Conservation (phyloP, 192 early-diverging fungal species). For the Cetraspora pellucida region DNA sequence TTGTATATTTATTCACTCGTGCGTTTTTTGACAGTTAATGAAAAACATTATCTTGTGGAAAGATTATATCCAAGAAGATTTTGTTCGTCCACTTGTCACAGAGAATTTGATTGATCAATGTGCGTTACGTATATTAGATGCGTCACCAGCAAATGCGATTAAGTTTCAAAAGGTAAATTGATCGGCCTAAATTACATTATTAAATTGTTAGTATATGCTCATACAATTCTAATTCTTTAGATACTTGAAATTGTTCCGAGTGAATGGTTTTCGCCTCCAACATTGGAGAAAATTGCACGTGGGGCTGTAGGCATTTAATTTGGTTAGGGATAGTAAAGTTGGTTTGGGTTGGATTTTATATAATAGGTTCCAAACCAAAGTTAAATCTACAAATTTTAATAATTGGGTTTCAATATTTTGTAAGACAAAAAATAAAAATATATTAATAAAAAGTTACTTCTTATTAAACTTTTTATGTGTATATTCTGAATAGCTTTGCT, state of each 20-base stretch:
- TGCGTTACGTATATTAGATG: conserved; percentile 1
- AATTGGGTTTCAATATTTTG: no score
- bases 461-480: no score
- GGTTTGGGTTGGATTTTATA: no score
- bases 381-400: no score
- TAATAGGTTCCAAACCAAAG: no score
- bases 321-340: no score
- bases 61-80: background rate
- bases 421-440: no score
- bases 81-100: background rate
- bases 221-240: background rate
- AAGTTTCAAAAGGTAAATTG: conserved; percentile 25
- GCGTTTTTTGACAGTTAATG: background rate
- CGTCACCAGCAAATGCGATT: background rate
- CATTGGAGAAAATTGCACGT: conserved; percentile 27
- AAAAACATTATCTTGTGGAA: conserved; percentile 15
- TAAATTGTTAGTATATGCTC: background rate
- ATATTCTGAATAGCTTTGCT: no score
- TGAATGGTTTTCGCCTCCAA: conserved; percentile 7
- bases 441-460: no score
- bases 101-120: conserved; percentile 14
- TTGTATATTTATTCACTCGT: background rate
- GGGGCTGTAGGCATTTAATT: conserved; percentile 17
- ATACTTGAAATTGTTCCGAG: conserved; percentile 15
- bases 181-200: background rate